A percentile compares a stretch with the other conserved stretches of the same genome.
Conservation (phyloP, 2,329 filamentous ascomycete genomes). For the Fusarium vanettenii region DNA sequence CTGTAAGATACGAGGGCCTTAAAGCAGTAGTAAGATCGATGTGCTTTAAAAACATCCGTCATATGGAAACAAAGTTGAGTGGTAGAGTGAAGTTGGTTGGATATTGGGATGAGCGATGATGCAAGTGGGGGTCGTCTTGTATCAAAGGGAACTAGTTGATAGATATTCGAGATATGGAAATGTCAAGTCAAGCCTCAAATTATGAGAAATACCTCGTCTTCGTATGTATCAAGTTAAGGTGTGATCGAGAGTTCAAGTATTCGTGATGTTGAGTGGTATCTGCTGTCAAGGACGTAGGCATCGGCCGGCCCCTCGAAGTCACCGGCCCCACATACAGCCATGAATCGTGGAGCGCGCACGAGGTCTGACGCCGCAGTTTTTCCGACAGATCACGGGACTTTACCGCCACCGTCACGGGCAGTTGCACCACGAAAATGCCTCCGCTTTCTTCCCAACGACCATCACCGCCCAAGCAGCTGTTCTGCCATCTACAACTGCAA, state of each 20-base stretch:
- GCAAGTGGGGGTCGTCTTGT: constrained; percentile 29
- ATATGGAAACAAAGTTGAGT: constrained; percentile 50
- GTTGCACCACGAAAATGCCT: constrained; percentile 40
- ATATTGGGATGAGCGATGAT: constrained; percentile 27
- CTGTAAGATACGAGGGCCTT: constrained; percentile 89
- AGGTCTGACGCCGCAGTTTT: constrained; percentile 11
- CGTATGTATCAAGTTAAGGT: neutral
- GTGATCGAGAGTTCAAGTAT: constrained; percentile 5
- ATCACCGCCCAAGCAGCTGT: constrained; percentile 22
- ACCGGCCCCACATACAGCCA: constrained; percentile 33
- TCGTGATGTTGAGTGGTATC: constrained; percentile 22
- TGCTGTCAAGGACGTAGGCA: constrained; percentile 15
- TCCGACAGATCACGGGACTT: constrained; percentile 42
- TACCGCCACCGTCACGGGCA: constrained; percentile 35
- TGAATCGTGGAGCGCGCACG: constrained; percentile 7
- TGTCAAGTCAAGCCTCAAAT: neutral
- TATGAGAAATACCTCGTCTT: neutral
- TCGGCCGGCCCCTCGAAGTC: constrained; percentile 22
- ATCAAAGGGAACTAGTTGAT: constrained; percentile 8
- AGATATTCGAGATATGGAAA: neutral
- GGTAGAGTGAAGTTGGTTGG: neutral
- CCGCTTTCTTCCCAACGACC: constrained; percentile 18
- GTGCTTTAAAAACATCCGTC: constrained; percentile 96
- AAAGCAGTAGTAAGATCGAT: constrained; percentile 96
- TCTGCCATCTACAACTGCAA: constrained; percentile 12